Evolutionary conservation across 1,139 yeast species (phyloP), one percentile per base, ranked within the genome.

Genomic region (Yamadazyma mexicana): DNA sequence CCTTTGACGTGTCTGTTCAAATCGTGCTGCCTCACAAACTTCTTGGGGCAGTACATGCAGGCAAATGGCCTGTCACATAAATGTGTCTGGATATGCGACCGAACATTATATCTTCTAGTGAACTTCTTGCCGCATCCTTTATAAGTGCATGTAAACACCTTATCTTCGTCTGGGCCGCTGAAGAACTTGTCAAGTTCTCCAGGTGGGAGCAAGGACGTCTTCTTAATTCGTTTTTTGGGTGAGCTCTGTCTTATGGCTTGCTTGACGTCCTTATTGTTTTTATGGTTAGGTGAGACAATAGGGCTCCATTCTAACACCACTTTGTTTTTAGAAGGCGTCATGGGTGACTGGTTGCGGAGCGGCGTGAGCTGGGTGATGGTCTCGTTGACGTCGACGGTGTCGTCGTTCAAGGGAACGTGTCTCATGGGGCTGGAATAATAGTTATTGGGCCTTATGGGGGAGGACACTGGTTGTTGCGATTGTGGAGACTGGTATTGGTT

Each of bases 1-100:
- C 92, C 87, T 58, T 88, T 89, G 45, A 81, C 81, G 56, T 94
- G 99, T 45, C 99, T 77, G 44, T 89, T 79, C 52, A 94, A 71
- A 62, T 94, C 99, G 58, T 94, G 98, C 49, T 94, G 96, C 34
- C 95, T 70, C 12, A 87, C 95, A 63, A 87, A 87, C 36, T 82
- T 73, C 47, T 87, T 83, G 4, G 80, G 78, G 59, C 92, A 86
- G 46, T 68, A 66, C 11, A 61, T 54, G 54, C 85, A 82, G 4
- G 70, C 71, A 62, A 82, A 84, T 1, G 99, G 99, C 41, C 98
- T 71, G 61, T 94, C 98, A 59, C 94, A 83, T 39, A 94, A 67
- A 69, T 94, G 99, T 0, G 98, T 94, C 59, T 94, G 98, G 42
- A 94, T 91, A 59, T 94, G 99, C 0, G 97, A 88, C 45, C 98